Base-by-base conservation (phyloP, 2,329 filamentous ascomycete species). In the Pseudogymnoascus sp. region DNA sequence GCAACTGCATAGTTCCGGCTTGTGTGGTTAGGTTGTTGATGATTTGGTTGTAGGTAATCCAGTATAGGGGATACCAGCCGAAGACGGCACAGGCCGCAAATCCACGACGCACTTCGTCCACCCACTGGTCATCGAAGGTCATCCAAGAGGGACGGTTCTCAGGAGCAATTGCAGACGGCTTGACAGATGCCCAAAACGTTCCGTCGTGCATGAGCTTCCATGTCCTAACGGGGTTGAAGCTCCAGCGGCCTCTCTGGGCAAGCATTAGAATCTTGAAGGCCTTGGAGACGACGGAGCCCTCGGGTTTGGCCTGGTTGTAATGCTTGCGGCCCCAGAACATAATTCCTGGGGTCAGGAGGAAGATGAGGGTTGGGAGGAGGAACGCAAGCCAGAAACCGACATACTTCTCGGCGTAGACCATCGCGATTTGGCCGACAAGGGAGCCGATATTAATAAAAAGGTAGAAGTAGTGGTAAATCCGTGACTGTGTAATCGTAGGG, bases 71-170 rank as follows among this genome's bases (percentile, higher is more conserved):
- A 62, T 86, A 82, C 78, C 87, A 90, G 64, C 85, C 73, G 72
- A 88, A 92, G 36, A 90, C 87, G 65, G 82, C 79, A 77, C 87
- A 89, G 62, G 86, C 87, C 68, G 68, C 76, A 74, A 70, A 79
- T 73, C 62, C 78, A 70, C 86, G 83, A 61, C 78, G 77, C 12
- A 87, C 81, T 67, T 89, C 85, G 67, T 84, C 83, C 59, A 90
- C 86, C 87, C 88, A 92, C 59, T 83, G 84, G 68, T 93, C 89
- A 63, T 92, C 89, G 67, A 90, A 91, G 0, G 85, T 88, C 86
- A 92, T 91, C 87, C 87, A 92, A 0, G 61, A 58, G 0, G 88
- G 88, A 77, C 85, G 87, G 36, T 80, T 81, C 67, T 88, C 85
- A 45, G 84, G 76, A 1, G 75, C 74, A 4, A 85, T 76, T 9